A percentile compares a stretch with the other conserved stretches of the same genome.
Conservation (phyloP, 768 basidiomycete species). For the Leccinum boreale region DNA sequence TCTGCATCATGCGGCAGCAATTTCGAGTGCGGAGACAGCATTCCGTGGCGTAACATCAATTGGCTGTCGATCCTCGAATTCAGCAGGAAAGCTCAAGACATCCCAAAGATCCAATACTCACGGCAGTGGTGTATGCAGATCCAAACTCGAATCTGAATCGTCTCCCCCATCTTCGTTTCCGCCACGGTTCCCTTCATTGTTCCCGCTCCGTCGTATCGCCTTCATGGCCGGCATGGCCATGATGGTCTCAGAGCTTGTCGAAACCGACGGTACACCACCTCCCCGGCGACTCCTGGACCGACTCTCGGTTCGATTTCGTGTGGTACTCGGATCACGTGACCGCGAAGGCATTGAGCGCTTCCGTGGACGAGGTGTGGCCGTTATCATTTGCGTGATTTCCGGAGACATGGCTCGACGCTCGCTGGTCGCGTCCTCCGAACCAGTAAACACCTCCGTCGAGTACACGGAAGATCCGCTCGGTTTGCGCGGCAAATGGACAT, state of each 20-base stretch:
- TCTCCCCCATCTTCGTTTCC: constrained; percentile 31
- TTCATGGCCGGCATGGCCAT: not conserved
- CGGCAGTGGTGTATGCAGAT: constrained; percentile 69
- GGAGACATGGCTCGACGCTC: constrained; percentile 30
- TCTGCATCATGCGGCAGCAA: constrained; percentile 39
- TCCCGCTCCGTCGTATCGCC: not conserved
- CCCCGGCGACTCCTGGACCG: constrained; percentile 1
- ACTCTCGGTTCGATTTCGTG: constrained; percentile 17
- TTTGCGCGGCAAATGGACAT: constrained; percentile 25
- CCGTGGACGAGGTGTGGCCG: constrained; percentile 36
- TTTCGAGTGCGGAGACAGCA: constrained; percentile 65
- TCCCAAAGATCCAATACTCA: constrained; percentile 34
- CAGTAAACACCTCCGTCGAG: constrained; percentile 11
- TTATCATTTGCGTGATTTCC: constrained; percentile 40
- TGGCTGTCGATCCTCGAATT: constrained; percentile 36
- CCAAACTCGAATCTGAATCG: constrained; percentile 63
- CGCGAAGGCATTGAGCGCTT: constrained; percentile 22
- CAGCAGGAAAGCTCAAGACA: not conserved
- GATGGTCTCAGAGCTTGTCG: constrained; percentile 3
- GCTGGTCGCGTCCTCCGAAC: constrained; percentile 4
- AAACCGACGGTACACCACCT: constrained; percentile 11
- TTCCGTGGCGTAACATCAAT: constrained; percentile 63
- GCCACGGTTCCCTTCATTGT: not conserved
- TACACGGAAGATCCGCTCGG: constrained; percentile 15
- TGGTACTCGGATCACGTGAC: constrained; percentile 22